Evolutionary conservation across 2,329 filamentous ascomycete genomes (phyloP), one percentile per base, ranked within the genome.

Genomic region (Phaeosphaeriaceae sp.): DNA sequence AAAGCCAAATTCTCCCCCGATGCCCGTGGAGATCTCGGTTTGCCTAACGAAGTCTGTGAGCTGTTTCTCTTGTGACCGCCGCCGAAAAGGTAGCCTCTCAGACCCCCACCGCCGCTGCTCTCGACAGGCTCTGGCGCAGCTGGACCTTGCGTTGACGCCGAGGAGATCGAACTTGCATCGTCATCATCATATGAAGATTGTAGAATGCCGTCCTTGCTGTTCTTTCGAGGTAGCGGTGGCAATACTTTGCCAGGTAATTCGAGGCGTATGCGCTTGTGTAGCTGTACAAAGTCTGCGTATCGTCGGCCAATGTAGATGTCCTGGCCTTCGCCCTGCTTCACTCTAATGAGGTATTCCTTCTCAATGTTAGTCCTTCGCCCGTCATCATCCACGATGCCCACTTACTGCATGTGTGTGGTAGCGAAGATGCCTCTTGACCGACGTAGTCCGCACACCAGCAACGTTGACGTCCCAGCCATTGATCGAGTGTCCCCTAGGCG

Each of bases 381-480:
- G 23, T 8, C 17, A 22, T n/a, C 26, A 5, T 21, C 1, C 1
- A 24, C 8, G 6, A 42, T 2, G 15, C 24, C 10, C 15, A 81
- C 89, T 79, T 81, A 93, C 92, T 54, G 95, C 93, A 82, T 98
- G 94, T 69, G 93, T 92, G 77, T 97, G 95, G 71, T 95, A 89
- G 58, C 94, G 85, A 26, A 98, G 88, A 59, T 93, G 97, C 72
- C 93, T 88, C 83, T 94, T 97, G 53, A 93, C 84, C 8, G 88
- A 89, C 1, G 88, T 91, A 24, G 92, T 89, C 62, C 94, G 87
- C 51, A 98, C 95, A 43, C 90, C 93, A 11, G 94, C 92, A 51
- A 99, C 90, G 75, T 99, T 99, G 66, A 97, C 89, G 76, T 98
- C 95, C 95, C 95, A 98, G 28, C 93, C 93, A 75, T 99, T 94